Percentiles rank a stretch among this genome's conserved stretches.
phyloP scores from a whole-genome alignment of 257 asterid species.

The Nicotiana sylvestris region DNA sequence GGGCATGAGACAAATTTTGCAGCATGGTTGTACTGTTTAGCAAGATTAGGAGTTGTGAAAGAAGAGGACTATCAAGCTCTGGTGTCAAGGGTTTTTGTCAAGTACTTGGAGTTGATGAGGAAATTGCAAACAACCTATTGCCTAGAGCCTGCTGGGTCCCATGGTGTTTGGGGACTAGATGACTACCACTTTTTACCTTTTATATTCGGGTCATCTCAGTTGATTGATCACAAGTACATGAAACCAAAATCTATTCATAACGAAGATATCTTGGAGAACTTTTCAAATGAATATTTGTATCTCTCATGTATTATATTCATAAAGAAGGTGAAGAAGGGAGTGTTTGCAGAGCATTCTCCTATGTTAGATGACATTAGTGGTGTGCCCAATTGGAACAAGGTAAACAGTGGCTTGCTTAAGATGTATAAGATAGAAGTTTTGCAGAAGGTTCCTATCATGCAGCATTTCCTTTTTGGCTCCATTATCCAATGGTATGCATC shows the following conservation, averaged over 20 bases:
- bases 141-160: conserved; percentile 97
- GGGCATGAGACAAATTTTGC: conserved; percentile 94
- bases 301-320: conserved; percentile 71
- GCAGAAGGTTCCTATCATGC: conserved; percentile 97
- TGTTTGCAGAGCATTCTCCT: conserved; percentile 94
- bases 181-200: conserved; percentile 92
- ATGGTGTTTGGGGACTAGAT: conserved; percentile 98
- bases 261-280: conserved; percentile 81
- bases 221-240: conserved; percentile 94
- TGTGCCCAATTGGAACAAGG: conserved; percentile 87
- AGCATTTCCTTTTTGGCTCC: conserved; percentile 89
- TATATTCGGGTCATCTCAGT: conserved; percentile 84
- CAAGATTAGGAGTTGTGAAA: conserved; percentile 56
- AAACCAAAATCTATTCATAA: conserved; percentile 94
- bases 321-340: conserved; percentile 88
- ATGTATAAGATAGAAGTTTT: conserved; percentile 89
- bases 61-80: conserved; percentile 87
- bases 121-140: conserved; percentile 68
- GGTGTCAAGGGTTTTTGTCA: conserved; percentile 63
- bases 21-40: conserved; percentile 89
- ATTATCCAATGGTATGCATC: conserved; percentile 73
- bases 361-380: conserved; percentile 96
- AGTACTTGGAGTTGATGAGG: conserved; percentile 89
- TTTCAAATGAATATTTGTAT: conserved; percentile 66
- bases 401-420: conserved; percentile 85